A percentile compares a stretch with the other conserved stretches of the same genome.
Evolutionary conservation across 306 rosid species (phyloP).

Genomic region (Vigna hirtella): DNA sequence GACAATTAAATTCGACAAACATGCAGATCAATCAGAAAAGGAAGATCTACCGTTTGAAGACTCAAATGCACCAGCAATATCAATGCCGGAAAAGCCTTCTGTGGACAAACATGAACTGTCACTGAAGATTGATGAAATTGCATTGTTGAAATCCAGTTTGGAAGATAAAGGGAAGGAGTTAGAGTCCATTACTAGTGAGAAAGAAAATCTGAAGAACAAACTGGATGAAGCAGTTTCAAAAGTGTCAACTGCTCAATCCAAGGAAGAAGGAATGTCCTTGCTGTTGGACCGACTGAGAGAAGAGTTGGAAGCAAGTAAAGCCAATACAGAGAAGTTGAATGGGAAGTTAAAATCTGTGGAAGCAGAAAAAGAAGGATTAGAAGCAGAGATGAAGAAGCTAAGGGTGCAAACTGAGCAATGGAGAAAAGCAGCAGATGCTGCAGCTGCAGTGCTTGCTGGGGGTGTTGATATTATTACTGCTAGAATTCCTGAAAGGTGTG

Average conservation of each 20-base stretch:
- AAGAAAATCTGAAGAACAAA: conserved; percentile 62
- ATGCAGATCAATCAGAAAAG: conserved; percentile 48
- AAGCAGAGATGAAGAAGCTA: conserved; percentile 80
- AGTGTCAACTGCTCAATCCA: conserved; percentile 54
- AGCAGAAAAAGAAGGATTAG: conserved; percentile 65
- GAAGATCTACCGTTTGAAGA: conserved; percentile 51
- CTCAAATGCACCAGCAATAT: conserved; percentile 37
- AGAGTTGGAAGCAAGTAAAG: conserved; percentile 65
- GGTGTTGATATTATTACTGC: conserved; percentile 69
- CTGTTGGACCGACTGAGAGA: conserved; percentile 54
- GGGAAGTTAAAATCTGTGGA: conserved; percentile 65
- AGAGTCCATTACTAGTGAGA: conserved; percentile 50
- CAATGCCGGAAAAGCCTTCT: conserved; percentile 53
- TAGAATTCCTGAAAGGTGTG: conserved; percentile 77
- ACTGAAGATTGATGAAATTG: conserved; percentile 59
- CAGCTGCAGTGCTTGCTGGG: conserved; percentile 84
- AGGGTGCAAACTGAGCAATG: conserved; percentile 90
- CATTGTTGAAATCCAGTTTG: conserved; percentile 53
- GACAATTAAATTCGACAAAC: conserved; percentile 48
- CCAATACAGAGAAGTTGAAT: conserved; percentile 47
- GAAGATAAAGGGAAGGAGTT: conserved; percentile 64
- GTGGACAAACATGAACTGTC: conserved; percentile 55
- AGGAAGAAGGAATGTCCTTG: conserved; percentile 58
- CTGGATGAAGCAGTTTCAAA: conserved; percentile 56
- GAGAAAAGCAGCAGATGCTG: conserved; percentile 95